Percentiles rank a stretch among this genome's conserved stretches.
Conservation (phyloP, 2,329 filamentous ascomycete species). For the Stromatinia cepivora region DNA sequence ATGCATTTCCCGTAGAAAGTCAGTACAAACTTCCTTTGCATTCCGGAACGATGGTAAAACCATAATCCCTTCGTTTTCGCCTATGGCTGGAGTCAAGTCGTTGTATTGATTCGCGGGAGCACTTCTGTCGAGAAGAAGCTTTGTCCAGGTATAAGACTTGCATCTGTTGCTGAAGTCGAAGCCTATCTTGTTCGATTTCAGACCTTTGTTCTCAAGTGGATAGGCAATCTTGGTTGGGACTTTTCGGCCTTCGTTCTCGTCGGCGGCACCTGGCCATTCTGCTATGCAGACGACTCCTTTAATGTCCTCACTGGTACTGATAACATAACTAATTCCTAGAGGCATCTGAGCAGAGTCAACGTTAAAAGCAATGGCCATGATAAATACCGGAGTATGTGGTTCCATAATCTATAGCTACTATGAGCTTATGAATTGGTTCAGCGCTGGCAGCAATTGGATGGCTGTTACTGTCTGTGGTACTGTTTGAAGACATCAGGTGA, state of each 20-base stretch:
- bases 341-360: not conserved
- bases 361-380: not conserved
- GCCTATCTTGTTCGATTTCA: slow-evolving; percentile 28
- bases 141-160: slow-evolving; percentile 35
- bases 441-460: too few species aligned
- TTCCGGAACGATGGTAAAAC: slow-evolving; percentile 24
- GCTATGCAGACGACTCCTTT: not conserved
- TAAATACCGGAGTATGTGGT: slow-evolving; percentile 35
- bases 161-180: slow-evolving; percentile 28
- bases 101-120: slow-evolving; percentile 25
- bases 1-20: slow-evolving; percentile 31
- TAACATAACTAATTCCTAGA: slow-evolving; percentile 26
- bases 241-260: slow-evolving; percentile 11
- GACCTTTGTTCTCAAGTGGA: slow-evolving; percentile 22
- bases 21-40: slow-evolving; percentile 31
- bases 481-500: not conserved
- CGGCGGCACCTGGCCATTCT: slow-evolving; percentile 17
- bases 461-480: too few species aligned
- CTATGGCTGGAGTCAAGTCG: slow-evolving; percentile 24
- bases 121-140: slow-evolving; percentile 34
- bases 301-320: slow-evolving; percentile 27
- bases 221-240: slow-evolving; percentile 32
- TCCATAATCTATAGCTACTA: slow-evolving; percentile 36
- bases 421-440: slow-evolving; percentile 19
- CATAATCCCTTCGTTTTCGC: slow-evolving; percentile 25